A percentile compares a stretch with the other conserved stretches of the same genome.
These are phyloP conservation scores for Fusarium mexicanum DNA, from an alignment of 2,329 filamentous ascomycete genomes.

Conservation along the genomic window DNA sequence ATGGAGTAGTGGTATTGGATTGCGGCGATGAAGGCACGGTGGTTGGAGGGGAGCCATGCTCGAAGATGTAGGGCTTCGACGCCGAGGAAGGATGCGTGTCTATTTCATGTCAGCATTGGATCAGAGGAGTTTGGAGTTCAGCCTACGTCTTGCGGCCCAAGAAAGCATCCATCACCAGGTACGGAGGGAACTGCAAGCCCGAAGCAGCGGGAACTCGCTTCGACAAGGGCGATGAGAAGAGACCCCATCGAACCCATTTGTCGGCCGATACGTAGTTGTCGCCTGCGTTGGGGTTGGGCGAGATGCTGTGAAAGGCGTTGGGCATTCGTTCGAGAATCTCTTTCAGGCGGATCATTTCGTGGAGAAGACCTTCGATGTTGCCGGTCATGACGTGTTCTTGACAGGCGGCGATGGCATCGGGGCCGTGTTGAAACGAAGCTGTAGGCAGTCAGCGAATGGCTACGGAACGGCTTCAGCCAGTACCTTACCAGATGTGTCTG, in stretches of 20 bases:
- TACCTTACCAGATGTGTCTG: slow-evolving; percentile 51
- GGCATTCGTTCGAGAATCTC: slow-evolving; percentile 64
- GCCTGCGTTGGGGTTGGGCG: slow-evolving; percentile 61
- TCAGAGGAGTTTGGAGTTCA: rapidly evolving
- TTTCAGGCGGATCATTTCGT: slow-evolving; percentile 61
- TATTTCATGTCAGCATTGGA: slow-evolving; percentile 46
- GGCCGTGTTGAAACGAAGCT: slow-evolving; percentile 60
- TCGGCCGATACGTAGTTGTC: slow-evolving; percentile 61
- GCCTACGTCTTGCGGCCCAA: slow-evolving; percentile 56
- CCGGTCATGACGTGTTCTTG: slow-evolving; percentile 65
- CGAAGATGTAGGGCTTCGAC: slow-evolving; percentile 62
- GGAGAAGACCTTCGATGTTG: slow-evolving; percentile 60
- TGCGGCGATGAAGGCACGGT: slow-evolving; percentile 64
- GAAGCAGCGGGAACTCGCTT: slow-evolving; percentile 61
- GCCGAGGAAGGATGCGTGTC: slow-evolving; percentile 57
- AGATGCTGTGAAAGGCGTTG: slow-evolving; percentile 64
- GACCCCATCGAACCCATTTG: slow-evolving; percentile 61
- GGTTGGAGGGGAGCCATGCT: slow-evolving; percentile 64
- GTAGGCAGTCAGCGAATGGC: no score
- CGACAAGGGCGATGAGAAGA: slow-evolving; percentile 61
- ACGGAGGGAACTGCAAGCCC: slow-evolving; percentile 62
- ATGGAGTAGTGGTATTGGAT: slow-evolving; percentile 64
- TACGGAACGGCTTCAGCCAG: rapidly evolving
- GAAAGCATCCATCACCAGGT: slow-evolving; percentile 65
- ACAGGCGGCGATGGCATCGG: slow-evolving; percentile 61